Base-by-base conservation (phyloP, 1,284 basidiomycete species). In the Malassezia restricta region DNA sequence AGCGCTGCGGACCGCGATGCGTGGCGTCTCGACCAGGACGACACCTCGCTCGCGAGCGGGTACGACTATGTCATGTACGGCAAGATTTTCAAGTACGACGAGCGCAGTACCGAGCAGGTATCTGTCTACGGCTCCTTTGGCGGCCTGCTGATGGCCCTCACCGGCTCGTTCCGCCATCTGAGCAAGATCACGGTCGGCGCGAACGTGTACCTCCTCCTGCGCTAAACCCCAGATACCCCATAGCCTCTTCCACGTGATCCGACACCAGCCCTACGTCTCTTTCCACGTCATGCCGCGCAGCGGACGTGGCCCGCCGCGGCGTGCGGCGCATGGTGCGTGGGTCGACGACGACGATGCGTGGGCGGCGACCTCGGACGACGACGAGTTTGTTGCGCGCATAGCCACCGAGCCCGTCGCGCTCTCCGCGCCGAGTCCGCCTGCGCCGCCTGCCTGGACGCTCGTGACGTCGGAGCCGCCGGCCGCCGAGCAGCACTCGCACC, bases 11-110 rank as follows among this genome's bases (percentile, higher is more conserved):
- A 86, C 59, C 76, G 79, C 49, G 80, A 86, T 68, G 80, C 86
- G 44, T 90, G 90, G 87, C 77, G 90, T 74, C 86, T 88, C 71
- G 85, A 88, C 76, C 78, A 84, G 69, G 91, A 91, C 0, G 44
- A 47, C 20, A 39, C 32, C 8, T 47, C 44, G 14, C 74, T 98
- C 30, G 91, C 95, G 59, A 87, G 90, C 57, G 91, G 96, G 64
- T 98, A 89, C 68, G 92, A 96, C 72, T 98, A 98, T 77, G 92
- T 98, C 61, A 95, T 96, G 91, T 90, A 88, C 73, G 92, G 92
- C 40, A 96, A 94, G 82, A 85, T 98, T 43, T 98, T 98, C 79
- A 89, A 91, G 73, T 95, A 94, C 73, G 92, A 98, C 74, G 84
- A 87, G 28, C 85, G 83, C 60, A 81, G 81, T 20, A 79, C 82